Evolutionary conservation across 441 rosid genomes (phyloP), one percentile per base, ranked within the genome.

Genomic region (Viola pubescens): DNA sequence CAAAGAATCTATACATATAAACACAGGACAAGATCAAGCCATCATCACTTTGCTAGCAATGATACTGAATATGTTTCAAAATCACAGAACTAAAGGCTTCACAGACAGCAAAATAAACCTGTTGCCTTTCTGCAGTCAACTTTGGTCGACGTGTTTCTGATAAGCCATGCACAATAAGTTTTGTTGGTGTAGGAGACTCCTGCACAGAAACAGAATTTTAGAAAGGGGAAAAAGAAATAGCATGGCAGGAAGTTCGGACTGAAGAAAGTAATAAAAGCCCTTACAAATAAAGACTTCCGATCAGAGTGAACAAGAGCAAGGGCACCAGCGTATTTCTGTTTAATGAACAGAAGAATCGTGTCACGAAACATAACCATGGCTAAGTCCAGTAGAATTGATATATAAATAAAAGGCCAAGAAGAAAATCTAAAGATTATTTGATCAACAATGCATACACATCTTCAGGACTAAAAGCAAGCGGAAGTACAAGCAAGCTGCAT

Each of bases 171-270:
- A 62, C 70, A 58, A 84, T 57, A 64, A 76, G 83, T 83, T 94
- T 94, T 51, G 95, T 79, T 72, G 99, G 96, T 3, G 97, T 85
- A 39, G 99, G 96, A 40, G 97, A 76, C 46, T 90, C 99, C 99
- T 94, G 80, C 70, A 74, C 57, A 62, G 34, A 53, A 60, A 60
- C 56, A 70, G 53, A 48, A 44, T 11, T 40, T 42, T 10, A 6
- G 2, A 8, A 9, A 38, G 60, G 39, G 58, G 52, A 66, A 10
- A 19, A 41, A 41, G 34, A 37, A 43, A 9, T 14, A 44, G 43
- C 41, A 34, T 39, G 42, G 19, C 37, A 57, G 52, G 48, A 40
- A 45, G 10, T 40, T 4, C 26, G 8, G 55, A 59, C 58, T 46
- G 16, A 54, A 65, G 47, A 59, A 39, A 42, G 52, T 44, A 50